phyloP scores from a whole-genome alignment of 2,329 filamentous ascomycete species.

The Erysiphe pulchra region DNA sequence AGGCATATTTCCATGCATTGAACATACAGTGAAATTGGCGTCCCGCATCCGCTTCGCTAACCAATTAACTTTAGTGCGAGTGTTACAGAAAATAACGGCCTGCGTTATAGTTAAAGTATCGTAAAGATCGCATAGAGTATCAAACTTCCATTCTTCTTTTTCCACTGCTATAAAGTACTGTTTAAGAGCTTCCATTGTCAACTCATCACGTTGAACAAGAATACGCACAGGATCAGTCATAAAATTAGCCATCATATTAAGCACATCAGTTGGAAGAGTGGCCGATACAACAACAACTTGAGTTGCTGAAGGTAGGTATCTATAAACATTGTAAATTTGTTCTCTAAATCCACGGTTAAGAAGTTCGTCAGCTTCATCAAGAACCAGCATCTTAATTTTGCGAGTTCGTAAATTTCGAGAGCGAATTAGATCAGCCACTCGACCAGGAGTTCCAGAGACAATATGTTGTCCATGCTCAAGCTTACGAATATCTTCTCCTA shows the following conservation, averaged over 20 bases:
- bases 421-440: constrained; percentile 99
- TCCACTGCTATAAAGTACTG: constrained; percentile 99
- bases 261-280: constrained; percentile 96
- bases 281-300: constrained; percentile 96
- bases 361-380: constrained; percentile 99
- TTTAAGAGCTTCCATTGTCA: constrained; percentile 99
- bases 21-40: constrained; percentile 96
- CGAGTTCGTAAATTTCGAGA: constrained; percentile 92
- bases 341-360: constrained; percentile 96
- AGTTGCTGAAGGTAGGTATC: constrained; percentile 88
- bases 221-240: constrained; percentile 99
- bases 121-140: constrained; percentile 95
- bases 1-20: constrained; percentile 99
- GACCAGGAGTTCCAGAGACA: constrained; percentile 89
- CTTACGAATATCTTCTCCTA: constrained; percentile 96
- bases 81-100: constrained; percentile 99
- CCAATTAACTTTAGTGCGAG: constrained; percentile 99
- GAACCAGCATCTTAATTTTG: constrained; percentile 98
- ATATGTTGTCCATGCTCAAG: constrained; percentile 90
- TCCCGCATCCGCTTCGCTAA: constrained; percentile 97
- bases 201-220: constrained; percentile 97
- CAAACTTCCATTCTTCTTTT: constrained; percentile 99
- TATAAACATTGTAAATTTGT: constrained; percentile 99
- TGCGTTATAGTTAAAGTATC: constrained; percentile 99
- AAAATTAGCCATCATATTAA: constrained; percentile 99